phyloP scores from a whole-genome alignment of 306 rosid genomes.

The Cucumis cinereus region DNA sequence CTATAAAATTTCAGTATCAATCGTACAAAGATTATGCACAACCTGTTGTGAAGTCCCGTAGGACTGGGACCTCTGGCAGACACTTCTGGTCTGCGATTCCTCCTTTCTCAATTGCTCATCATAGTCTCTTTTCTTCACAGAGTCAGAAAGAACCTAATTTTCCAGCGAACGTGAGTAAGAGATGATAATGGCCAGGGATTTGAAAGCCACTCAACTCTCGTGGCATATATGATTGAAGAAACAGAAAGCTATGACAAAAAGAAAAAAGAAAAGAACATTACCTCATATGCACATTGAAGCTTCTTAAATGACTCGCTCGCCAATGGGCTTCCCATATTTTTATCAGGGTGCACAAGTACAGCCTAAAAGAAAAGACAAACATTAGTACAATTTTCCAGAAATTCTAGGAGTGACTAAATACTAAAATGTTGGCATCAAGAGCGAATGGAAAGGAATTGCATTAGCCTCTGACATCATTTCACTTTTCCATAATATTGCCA shows the following conservation, averaged over 20 bases:
- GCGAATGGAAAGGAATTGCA: not conserved
- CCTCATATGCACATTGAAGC: slow-evolving; percentile 97
- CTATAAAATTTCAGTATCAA: not conserved
- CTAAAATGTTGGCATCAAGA: not conserved
- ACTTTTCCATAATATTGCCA: not conserved
- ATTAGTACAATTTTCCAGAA: not conserved
- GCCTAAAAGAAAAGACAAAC: slow-evolving; percentile 36
- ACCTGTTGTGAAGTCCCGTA: slow-evolving; percentile 63
- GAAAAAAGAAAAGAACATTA: slow-evolving; percentile 23
- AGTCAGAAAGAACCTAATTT: slow-evolving; percentile 84
- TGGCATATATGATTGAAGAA: slow-evolving; percentile 6
- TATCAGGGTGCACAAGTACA: slow-evolving; percentile 98
- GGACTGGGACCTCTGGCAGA: slow-evolving; percentile 74
- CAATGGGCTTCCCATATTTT: slow-evolving; percentile 82
- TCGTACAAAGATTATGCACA: not conserved
- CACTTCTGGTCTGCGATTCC: slow-evolving; percentile 76
- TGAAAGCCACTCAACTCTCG: not conserved
- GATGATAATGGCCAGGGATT: not conserved
- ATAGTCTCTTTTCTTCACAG: slow-evolving; percentile 69
- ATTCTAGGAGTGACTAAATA: not conserved
- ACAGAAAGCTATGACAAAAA: not conserved
- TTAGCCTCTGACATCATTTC: not conserved
- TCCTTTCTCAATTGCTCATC: slow-evolving; percentile 90
- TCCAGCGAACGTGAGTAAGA: slow-evolving; percentile 10
- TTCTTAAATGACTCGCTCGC: slow-evolving; percentile 92